Base-by-base conservation (phyloP, 768 basidiomycete species). In the Collybiopsis confluens region DNA sequence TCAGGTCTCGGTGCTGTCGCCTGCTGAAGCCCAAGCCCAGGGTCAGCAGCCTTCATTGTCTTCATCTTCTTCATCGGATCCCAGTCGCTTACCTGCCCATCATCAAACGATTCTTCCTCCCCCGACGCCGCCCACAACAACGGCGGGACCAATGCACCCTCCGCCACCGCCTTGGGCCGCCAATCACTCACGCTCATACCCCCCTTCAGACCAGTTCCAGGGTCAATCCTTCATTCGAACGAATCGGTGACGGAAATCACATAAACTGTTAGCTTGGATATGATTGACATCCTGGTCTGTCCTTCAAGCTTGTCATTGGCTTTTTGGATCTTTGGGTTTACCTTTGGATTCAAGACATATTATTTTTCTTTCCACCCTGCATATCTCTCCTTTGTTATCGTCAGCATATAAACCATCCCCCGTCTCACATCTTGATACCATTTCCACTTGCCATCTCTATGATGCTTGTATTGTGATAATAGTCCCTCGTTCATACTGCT, bases 181-280 rank as follows among this genome's bases (percentile, higher is more conserved):
- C 56, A 54, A 13, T 57, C 56, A 57, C 58, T 67, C 54, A 36
- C 55, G 66, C 42, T 52, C 58, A 45, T 68, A 60, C 49, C 60
- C 64, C 28, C 61, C 52, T 41, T 42, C 61, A 38, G 68, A 71
- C 18, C 64, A 66, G 43, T 63, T 73, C 8, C 66, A 72, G 40
- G 75, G 76, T 27, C 78, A 77, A 54, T 77, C 76, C 20, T 79
- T 79, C 59, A 69, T 78, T 63, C 69, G 76, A 18, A 30, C 20
- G 30, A 73, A 76, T 40, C 76, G 76, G 52, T 56, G 63, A 38
- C 68, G 73, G 18, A 52, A 58, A 41, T 61, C 60, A 40, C 65
- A 56, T 55, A 27, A 16, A 24, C 16, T 16, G 40, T 42, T 42
- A 6, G 30, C 30, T 33, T 13, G 30, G 30, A 33, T 5, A 33